phyloP scores from a whole-genome alignment of 441 rosid genomes.

The Geranium incanum region DNA sequence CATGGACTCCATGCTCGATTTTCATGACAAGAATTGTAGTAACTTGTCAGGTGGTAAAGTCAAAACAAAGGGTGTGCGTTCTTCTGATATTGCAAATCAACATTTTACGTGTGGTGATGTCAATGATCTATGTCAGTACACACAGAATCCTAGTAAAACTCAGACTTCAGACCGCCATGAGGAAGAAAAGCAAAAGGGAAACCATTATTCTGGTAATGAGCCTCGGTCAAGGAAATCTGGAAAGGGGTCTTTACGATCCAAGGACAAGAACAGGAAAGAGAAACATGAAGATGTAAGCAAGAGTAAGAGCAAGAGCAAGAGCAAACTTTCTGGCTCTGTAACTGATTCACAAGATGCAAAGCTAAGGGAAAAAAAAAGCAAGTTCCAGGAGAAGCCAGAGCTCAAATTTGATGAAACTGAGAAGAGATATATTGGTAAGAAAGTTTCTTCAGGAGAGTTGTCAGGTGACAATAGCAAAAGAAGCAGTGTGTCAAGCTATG shows the following conservation, averaged over 20 bases:
- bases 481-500: constrained; percentile 26
- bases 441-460: no score
- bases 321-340: constrained; percentile 25
- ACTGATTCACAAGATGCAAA: constrained; percentile 26
- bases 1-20: constrained; percentile 39
- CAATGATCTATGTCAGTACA: constrained; percentile 38
- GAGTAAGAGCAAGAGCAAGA: constrained; percentile 18
- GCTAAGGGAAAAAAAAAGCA: constrained; percentile 35
- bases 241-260: constrained; percentile 55
- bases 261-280: constrained; percentile 46
- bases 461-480: constrained; percentile 28
- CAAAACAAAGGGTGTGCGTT: constrained; percentile 33
- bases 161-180: constrained; percentile 29
- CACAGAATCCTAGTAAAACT: constrained; percentile 27
- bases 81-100: constrained; percentile 35
- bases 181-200: constrained; percentile 38
- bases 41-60: constrained; percentile 37
- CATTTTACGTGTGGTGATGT: constrained; percentile 34
- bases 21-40: constrained; percentile 39
- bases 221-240: constrained; percentile 48
- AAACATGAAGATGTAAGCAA: constrained; percentile 33
- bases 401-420: constrained; percentile 31
- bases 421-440: no score
- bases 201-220: constrained; percentile 34
- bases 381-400: constrained; percentile 37